Base-by-base conservation (phyloP, 495 filamentous ascomycete genomes). In the Penicillium goetzii region DNA sequence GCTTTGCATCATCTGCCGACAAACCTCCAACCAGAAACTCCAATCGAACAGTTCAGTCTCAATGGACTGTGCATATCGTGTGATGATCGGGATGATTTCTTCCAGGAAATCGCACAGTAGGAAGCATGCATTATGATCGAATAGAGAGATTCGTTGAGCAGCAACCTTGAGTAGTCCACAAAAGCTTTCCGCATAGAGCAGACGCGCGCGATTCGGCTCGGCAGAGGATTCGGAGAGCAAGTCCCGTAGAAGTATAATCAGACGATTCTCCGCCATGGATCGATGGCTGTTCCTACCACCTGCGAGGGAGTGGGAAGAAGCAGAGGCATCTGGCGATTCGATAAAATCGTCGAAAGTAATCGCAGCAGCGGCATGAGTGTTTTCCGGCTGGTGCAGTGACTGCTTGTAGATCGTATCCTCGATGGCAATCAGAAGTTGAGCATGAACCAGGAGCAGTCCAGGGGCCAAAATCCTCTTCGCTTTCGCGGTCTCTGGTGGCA, bases 21-120 rank as follows among this genome's bases (percentile, higher is more conserved):
- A 92, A 0, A 95, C 93, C 9, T 87, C 84, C 40, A 94, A 78
- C 95, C 95, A 98, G 72, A 99, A 98, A 0, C 83, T 75, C 92
- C 92, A 97, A 74, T 97, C 91, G 51, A 86, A 76, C 49, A 81
- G 60, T 14, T 78, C 74, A 41, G 73, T 71, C 51, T 74, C 76
- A n/a, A 74, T 73, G 43, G 78, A 81, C 59, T 83, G 78, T 28
- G 83, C 79, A 64, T 84, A 89, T 41, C 86, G 82, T 30, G 81
- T 78, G 51, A 90, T 68, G 36, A 90, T 86, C 41, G 83, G 75
- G 36, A 91, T 78, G 12, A 82, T 80, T 71, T 98, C 93, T 72
- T 98, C 92, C 32, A 97, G 80, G 61, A 98, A 93, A 70, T 98
- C 95, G 76, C 92, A 96, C 23, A 98, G 81, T 26, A 92, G 88